Percentiles rank a stretch among this genome's conserved stretches.
Conservation (phyloP, 106 monocot genomes). For the Ottelia alismoides region DNA sequence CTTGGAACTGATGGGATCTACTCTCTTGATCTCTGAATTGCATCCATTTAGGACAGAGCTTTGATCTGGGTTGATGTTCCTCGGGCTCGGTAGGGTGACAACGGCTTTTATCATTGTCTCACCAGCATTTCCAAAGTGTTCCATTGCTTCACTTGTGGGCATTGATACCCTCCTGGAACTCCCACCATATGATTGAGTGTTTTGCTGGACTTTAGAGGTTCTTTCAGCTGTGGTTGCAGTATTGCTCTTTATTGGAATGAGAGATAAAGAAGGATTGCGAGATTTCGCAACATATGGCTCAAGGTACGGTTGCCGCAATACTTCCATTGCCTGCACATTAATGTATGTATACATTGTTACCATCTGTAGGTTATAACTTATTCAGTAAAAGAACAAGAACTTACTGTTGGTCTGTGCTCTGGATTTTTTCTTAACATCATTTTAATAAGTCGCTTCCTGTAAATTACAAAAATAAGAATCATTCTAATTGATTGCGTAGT, state of each 20-base stretch:
- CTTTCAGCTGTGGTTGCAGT: conserved; percentile 18
- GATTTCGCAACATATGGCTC: conserved; percentile 61
- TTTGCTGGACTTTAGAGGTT: conserved; percentile 13
- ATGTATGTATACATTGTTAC: too few species aligned
- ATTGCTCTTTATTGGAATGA: conserved; percentile 64
- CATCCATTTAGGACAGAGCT: not conserved
- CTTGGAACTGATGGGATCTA: conserved; percentile 9
- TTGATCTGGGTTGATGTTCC: not conserved
- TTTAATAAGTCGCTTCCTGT: conserved; percentile 82
- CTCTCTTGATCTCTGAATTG: conserved; percentile 13
- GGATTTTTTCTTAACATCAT: conserved; percentile 91
- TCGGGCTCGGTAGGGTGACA: conserved; percentile 1
- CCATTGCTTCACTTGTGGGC: not conserved
- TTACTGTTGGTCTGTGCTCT: conserved; percentile 83
- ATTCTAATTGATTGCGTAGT: not conserved
- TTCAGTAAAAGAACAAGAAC: conserved; percentile 1
- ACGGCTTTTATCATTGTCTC: not conserved
- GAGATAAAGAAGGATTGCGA: conserved; percentile 41
- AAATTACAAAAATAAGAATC: conserved; percentile 1
- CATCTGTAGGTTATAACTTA: not conserved
- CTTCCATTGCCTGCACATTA: conserved; percentile 49
- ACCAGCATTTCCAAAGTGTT: conserved; percentile 5
- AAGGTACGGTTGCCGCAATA: conserved; percentile 51
- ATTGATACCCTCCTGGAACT: conserved; percentile 4
- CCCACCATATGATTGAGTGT: conserved; percentile 2